Percentiles rank a stretch among this genome's conserved stretches.
These are phyloP conservation scores for Dryadomyces quercivorus DNA, from an alignment of 2,329 filamentous ascomycete genomes.

Conservation along the genomic window DNA sequence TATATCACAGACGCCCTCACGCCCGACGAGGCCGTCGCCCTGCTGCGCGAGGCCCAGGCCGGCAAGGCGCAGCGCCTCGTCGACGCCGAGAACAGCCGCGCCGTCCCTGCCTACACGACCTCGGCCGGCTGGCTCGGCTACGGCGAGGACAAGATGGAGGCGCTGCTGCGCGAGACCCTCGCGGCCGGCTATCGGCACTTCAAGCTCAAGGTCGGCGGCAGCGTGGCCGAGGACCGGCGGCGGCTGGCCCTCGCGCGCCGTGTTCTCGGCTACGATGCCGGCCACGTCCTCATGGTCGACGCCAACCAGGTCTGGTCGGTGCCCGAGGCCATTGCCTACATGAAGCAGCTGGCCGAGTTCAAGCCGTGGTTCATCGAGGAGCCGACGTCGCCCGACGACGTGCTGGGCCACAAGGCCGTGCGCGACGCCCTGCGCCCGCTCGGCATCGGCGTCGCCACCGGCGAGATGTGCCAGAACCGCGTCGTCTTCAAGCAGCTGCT, in stretches of 20 bases:
- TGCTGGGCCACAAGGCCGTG: slow-evolving; percentile 77
- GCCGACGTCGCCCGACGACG: slow-evolving; percentile 80
- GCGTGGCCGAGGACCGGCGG: slow-evolving; percentile 57
- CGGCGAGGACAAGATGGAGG: slow-evolving; percentile 74
- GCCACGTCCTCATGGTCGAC: slow-evolving; percentile 83
- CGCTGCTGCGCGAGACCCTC: slow-evolving; percentile 60
- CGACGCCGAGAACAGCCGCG: slow-evolving; percentile 60
- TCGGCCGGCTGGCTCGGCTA: slow-evolving; percentile 89
- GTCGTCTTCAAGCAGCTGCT: slow-evolving; percentile 91
- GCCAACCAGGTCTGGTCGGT: slow-evolving; percentile 91
- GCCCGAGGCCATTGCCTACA: slow-evolving; percentile 77
- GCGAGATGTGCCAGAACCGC: slow-evolving; percentile 92
- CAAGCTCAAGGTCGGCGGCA: slow-evolving; percentile 79
- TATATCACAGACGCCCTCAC: slow-evolving; percentile 94
- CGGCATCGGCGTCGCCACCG: slow-evolving; percentile 75
- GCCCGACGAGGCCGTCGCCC: slow-evolving; percentile 63
- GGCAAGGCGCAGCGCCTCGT: slow-evolving; percentile 60
- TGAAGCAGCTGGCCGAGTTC: slow-evolving; percentile 71
- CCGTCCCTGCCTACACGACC: slow-evolving; percentile 85
- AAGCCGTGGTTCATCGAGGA: slow-evolving; percentile 93
- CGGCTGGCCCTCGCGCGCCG: slow-evolving; percentile 63
- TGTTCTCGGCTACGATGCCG: slow-evolving; percentile 58
- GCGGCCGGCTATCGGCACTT: slow-evolving; percentile 71
- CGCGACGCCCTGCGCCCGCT: slow-evolving; percentile 64
- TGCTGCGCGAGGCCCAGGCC: slow-evolving; percentile 53